These are phyloP conservation scores for Hordeum pubiflorum DNA, from an alignment of 202 grass and related monocot species.

Conservation along the genomic window DNA sequence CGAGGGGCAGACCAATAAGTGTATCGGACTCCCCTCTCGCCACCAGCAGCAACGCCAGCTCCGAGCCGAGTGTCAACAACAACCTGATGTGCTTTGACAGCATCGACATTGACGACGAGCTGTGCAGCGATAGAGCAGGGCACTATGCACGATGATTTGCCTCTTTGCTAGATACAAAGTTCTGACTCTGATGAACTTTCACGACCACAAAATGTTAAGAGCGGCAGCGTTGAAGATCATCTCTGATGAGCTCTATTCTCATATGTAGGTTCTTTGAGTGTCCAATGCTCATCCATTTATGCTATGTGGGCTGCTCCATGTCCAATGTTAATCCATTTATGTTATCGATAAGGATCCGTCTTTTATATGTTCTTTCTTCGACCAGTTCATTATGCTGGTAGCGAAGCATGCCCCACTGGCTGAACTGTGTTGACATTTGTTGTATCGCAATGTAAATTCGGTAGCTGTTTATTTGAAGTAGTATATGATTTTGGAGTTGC, in stretches of 20 bases:
- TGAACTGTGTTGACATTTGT: not conserved
- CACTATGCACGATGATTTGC: slow-evolving; percentile 30
- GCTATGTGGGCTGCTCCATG: slow-evolving; percentile 24
- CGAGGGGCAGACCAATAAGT: slow-evolving; percentile 57
- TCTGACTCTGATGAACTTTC: slow-evolving; percentile 18
- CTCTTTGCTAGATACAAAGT: slow-evolving; percentile 23
- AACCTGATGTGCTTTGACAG: slow-evolving; percentile 72
- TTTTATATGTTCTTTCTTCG: not conserved
- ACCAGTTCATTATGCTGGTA: not conserved
- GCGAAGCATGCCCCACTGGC: not conserved
- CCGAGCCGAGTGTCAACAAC: slow-evolving; percentile 81
- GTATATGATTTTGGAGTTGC: not conserved
- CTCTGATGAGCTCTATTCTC: slow-evolving; percentile 7
- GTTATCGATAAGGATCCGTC: slow-evolving; percentile 21
- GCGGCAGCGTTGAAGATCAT: slow-evolving; percentile 16
- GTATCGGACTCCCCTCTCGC: slow-evolving; percentile 77
- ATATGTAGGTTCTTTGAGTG: slow-evolving; percentile 34
- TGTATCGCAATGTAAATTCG: not conserved
- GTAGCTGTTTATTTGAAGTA: not conserved
- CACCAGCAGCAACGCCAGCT: slow-evolving; percentile 93
- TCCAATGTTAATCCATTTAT: slow-evolving; percentile 5
- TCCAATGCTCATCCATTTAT: slow-evolving; percentile 35
- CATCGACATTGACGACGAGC: slow-evolving; percentile 75
- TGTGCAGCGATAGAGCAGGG: slow-evolving; percentile 46
- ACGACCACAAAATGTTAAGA: slow-evolving; percentile 25